A percentile compares a stretch with the other conserved stretches of the same genome.
These are phyloP conservation scores for Termitomyces sp. DNA, from an alignment of 768 basidiomycete genomes.

Conservation along the genomic window DNA sequence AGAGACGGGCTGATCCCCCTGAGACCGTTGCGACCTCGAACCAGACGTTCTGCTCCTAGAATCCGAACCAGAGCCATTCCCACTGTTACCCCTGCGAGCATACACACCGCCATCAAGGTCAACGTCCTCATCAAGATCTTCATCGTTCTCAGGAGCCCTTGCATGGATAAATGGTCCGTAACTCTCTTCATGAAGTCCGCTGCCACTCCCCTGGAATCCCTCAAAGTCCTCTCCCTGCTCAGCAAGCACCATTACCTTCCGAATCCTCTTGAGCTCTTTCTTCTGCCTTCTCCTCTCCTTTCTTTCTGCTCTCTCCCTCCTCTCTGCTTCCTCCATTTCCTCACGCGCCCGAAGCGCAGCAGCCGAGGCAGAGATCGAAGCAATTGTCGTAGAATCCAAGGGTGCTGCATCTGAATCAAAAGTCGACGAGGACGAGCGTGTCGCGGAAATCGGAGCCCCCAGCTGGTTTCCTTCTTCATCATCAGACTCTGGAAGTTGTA, in stretches of 20 bases:
- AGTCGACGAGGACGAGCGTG: conserved; percentile 27
- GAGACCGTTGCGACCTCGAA: conserved; percentile 23
- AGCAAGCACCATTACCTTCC: conserved; percentile 29
- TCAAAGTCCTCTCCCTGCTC: conserved; percentile 44
- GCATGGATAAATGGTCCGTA: conserved; percentile 14
- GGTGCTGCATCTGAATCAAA: conserved; percentile 70
- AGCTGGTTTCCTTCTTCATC: conserved; percentile 25
- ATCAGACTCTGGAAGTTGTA: conserved; percentile 57
- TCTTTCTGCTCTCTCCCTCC: conserved; percentile 46
- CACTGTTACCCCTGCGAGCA: conserved; percentile 26
- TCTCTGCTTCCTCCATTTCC: conserved; percentile 31
- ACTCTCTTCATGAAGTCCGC: conserved; percentile 9
- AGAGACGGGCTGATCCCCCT: conserved; percentile 3
- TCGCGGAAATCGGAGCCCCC: conserved; percentile 4
- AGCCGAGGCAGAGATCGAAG: conserved; percentile 38
- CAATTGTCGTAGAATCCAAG: conserved; percentile 53
- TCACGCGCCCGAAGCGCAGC: conserved; percentile 29
- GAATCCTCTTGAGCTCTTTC: conserved; percentile 23
- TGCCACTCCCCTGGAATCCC: conserved; percentile 51
- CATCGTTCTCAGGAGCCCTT: conserved; percentile 15
- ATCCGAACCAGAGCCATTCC: conserved; percentile 42
- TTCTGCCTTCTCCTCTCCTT: conserved; percentile 28
- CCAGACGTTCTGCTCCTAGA: conserved; percentile 58
- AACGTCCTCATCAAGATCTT: conserved; percentile 41
- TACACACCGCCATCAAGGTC: conserved; percentile 60